phyloP scores from a whole-genome alignment of 1,139 yeast genomes.

The Suhomyces kunorum region DNA sequence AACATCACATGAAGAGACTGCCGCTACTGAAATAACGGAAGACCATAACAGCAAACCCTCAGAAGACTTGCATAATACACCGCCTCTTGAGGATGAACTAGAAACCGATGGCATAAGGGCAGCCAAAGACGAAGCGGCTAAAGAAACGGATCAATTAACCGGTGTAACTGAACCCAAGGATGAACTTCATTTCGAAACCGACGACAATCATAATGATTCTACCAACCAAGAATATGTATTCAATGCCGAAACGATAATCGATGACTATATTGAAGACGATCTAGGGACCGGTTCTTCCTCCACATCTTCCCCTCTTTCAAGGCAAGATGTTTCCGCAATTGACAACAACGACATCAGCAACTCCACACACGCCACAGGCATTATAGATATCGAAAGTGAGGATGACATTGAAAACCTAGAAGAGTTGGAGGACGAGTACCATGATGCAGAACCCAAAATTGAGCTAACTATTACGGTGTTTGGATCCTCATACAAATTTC shows the following conservation, averaged over 20 bases:
- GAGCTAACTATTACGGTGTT: conserved; percentile 14
- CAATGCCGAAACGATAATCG: not conserved
- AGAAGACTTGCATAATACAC: not conserved
- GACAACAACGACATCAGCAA: not conserved
- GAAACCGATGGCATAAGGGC: too few species aligned
- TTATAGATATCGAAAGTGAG: conserved; percentile 15
- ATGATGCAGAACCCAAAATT: not conserved
- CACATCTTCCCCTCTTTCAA: not conserved
- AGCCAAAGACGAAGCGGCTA: not conserved
- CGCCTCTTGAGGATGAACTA: not conserved
- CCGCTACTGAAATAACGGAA: not conserved
- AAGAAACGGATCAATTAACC: not conserved
- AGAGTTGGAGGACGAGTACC: conserved; percentile 6
- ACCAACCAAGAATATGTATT: not conserved
- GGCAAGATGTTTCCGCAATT: not conserved
- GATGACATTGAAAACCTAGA: conserved; percentile 21
- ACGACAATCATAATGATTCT: too few species aligned
- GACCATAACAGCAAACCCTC: not conserved
- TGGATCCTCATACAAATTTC: conserved; percentile 28
- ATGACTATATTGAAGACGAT: not conserved
- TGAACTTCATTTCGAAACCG: not conserved
- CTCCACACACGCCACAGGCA: not conserved
- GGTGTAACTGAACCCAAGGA: not conserved
- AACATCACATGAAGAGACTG: not conserved
- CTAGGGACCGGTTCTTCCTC: not conserved